Evolutionary conservation across 441 rosid genomes (phyloP), one percentile per base, ranked within the genome.

Genomic region (Gossypium gossypioides): DNA sequence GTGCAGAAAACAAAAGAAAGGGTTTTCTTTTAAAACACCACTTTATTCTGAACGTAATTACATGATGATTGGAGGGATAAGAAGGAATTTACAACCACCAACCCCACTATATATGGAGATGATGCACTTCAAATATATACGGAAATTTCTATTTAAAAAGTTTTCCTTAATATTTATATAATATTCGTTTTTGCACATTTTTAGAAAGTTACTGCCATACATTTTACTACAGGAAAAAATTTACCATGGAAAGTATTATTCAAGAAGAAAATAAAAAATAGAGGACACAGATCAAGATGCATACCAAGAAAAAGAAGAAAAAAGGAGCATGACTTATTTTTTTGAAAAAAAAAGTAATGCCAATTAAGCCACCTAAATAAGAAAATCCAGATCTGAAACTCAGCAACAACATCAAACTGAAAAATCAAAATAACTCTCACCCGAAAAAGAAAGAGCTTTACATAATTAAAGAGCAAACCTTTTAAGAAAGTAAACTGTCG

Each of bases 341-440:
- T n/a, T 15, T 4, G 27, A 64, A 15, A 48, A 32, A 6, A 32
- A 8, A 22, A 22, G 15, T 78, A 29, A 37, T 13, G 48, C 2
- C 54, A 78, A 68, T 0, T 61, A 50, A 71, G 15, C 59, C 37
- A 55, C 6, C 29, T 60, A 59, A 65, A 59, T 4, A 6, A 21
- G 1, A 34, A 48, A 61, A 12, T 4, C 42, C 76, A 82, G 85
- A 85, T 81, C 86, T 80, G 73, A 75, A 42, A 7, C 55, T 75
- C 48, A 6, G 7, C 19, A 16, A 57, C 40, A 44, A 56, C 52
- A 13, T 54, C 50, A 3, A 7, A 72, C 63, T 7, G 7, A 16
- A 51, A 51, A 51, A 54, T 18, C 58, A 54, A 54, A 54, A 19
- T 18, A 52, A 18, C 25, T 12, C 51, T 18, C 58, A 18, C 24